These are phyloP conservation scores for Dothideomycetes sp. DNA, from an alignment of 2,329 filamentous ascomycete genomes.

Conservation along the genomic window DNA sequence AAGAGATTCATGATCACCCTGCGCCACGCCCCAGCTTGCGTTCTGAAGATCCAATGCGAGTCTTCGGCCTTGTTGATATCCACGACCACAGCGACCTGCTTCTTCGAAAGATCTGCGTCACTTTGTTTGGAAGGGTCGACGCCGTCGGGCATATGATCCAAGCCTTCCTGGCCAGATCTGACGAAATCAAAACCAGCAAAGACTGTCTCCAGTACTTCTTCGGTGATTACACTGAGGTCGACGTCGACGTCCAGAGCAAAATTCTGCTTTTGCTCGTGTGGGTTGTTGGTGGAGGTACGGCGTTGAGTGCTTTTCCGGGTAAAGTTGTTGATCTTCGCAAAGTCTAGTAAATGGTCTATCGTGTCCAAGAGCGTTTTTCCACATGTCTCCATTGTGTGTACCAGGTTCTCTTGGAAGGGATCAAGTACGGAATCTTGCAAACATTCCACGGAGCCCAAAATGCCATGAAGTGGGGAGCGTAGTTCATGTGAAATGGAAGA, in stretches of 20 bases:
- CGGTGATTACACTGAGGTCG: constrained; percentile 11
- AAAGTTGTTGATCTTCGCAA: constrained; percentile 32
- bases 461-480: constrained; percentile 35
- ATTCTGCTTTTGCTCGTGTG: constrained; percentile 4
- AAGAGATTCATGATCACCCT: constrained; percentile 41
- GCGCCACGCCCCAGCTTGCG: constrained; percentile 36
- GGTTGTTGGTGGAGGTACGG: constrained; percentile 18
- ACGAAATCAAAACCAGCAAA: constrained; percentile 36
- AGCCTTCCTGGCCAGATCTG: constrained; percentile 14
- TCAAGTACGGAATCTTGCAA: constrained; percentile 35
- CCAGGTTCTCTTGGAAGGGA: constrained; percentile 33
- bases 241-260: constrained; percentile 12
- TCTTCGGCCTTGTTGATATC: constrained; percentile 9
- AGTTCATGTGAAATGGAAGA: constrained; percentile 43
- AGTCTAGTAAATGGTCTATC: constrained; percentile 30
- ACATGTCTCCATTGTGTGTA: constrained; percentile 33
- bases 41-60: constrained; percentile 33
- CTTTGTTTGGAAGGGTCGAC: too few species aligned
- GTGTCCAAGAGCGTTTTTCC: constrained; percentile 29
- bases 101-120: not conserved
- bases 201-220: constrained; percentile 12
- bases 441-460: constrained; percentile 40
- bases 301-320: constrained; percentile 18
- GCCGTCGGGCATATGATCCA: constrained; percentile 1
- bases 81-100: constrained; percentile 3